phyloP scores from a whole-genome alignment of 2,329 filamentous ascomycete genomes.

The Hypoxylon sp. region DNA sequence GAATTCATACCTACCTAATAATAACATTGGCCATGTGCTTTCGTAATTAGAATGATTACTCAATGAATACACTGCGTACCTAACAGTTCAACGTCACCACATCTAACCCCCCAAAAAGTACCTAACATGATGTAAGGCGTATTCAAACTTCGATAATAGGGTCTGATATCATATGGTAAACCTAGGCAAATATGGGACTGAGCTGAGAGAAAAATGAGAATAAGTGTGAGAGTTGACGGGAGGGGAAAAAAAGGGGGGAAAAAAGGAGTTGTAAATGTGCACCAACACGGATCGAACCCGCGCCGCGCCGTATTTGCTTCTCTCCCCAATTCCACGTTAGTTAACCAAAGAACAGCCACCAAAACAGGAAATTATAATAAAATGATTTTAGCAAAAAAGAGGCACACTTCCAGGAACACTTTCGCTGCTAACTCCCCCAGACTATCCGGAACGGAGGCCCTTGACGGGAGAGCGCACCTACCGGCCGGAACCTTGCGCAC shows the following conservation, averaged over 20 bases:
- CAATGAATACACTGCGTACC: background rate
- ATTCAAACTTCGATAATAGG: background rate
- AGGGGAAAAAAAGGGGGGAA: background rate
- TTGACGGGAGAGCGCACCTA: background rate
- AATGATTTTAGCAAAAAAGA: background rate
- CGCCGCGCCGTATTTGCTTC: too few relatives aligned
- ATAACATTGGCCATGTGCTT: background rate
- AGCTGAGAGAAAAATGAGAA: background rate
- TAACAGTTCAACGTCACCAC: background rate
- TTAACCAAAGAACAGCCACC: too few relatives aligned
- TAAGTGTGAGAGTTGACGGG: background rate
- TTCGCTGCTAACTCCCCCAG: background rate
- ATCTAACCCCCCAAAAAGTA: background rate
- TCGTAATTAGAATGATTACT: background rate
- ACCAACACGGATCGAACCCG: background rate
- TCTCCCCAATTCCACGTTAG: too few relatives aligned
- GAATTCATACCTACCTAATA: background rate
- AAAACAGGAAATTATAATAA: background rate
- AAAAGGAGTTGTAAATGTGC: background rate
- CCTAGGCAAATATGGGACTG: background rate
- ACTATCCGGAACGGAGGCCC: background rate
- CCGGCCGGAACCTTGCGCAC: background rate
- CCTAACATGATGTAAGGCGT: background rate
- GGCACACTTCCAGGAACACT: background rate
- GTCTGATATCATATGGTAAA: background rate